Evolutionary conservation across 805 yeast genomes (phyloP), one percentile per base, ranked within the genome.

Genomic region (Yamadazyma insecticola): DNA sequence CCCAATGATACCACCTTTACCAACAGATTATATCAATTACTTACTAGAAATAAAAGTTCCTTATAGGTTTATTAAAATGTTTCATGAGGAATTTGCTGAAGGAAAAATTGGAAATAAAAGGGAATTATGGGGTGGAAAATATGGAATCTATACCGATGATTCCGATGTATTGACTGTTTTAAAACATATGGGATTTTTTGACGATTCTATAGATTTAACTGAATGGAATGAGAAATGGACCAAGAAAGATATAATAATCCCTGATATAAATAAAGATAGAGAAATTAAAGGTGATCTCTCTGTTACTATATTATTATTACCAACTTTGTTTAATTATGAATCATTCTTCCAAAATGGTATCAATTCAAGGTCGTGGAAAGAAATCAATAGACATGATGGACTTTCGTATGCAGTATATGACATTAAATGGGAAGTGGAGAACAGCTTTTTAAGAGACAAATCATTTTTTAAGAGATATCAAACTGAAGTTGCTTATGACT

Each of bases 71-170:
- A 50, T 72, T 28, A 53, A 55, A 28, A 47, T 57, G 6, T 57
- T 64, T 24, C 47, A 57, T 22, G 64, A 63, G 30, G 64, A 60
- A 18, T 65, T 75, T 30, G 64, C 60, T 10, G 48, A 44, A 21
- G 74, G 81, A 18, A 36, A 37, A 5, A 46, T 47, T 3, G 40
- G 45, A 4, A 33, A 35, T 12, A 49, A 45, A 21, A 60, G 76
- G 30, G 70, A 72, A 27, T 41, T 88, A 2, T 90, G 97, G 97
- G 98, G 98, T 2, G 71, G 71, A 2, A 50, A 50, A 9, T 74
- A 89, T 2, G 95, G 89, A 26, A 66, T 92, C 1, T 92, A 90
- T 55, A 85, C 97, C 0, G 97, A 92, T 55, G 98, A 90, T 54
- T 82, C 95, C 1, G 96, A 90, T 53, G 61, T 89, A 2, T 67